phyloP scores from a whole-genome alignment of 2,329 filamentous ascomycete species.

The Parastagonospora nodorum region DNA sequence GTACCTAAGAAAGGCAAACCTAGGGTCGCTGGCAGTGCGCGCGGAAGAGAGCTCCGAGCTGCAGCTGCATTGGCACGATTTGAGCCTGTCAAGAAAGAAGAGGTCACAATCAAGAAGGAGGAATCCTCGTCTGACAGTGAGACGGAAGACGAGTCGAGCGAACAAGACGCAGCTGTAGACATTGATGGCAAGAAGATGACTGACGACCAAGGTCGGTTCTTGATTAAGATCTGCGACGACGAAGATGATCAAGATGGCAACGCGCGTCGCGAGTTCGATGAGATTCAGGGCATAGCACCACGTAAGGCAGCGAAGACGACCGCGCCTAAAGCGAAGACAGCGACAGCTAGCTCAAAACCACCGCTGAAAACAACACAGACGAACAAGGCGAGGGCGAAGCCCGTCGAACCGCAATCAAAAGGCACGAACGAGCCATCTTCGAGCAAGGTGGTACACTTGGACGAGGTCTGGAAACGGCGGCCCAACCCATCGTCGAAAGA shows the following conservation, averaged over 20 bases:
- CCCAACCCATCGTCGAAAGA: conserved; percentile 2
- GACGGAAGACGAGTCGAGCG: conserved; percentile 43
- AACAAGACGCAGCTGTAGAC: conserved; percentile 63
- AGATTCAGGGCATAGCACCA: conserved; percentile 60
- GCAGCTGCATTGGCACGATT: conserved; percentile 78
- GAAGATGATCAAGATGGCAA: conserved; percentile 56
- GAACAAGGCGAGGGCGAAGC: too few species aligned
- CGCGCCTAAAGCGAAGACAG: neutral
- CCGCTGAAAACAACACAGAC: too few species aligned
- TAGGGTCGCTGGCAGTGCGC: conserved; percentile 73
- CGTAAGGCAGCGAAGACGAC: conserved; percentile 10
- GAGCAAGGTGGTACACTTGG: conserved; percentile 14
- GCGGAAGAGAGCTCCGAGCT: conserved; percentile 75
- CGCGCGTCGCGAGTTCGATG: conserved; percentile 64
- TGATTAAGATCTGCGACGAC: conserved; percentile 78
- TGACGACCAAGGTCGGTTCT: conserved; percentile 66
- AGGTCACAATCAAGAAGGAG: conserved; percentile 44
- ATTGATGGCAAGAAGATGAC: conserved; percentile 67
- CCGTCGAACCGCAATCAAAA: neutral
- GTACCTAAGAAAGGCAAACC: conserved; percentile 68
- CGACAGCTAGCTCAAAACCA: neutral
- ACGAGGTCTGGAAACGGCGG: conserved; percentile 25
- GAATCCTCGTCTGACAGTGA: conserved; percentile 37
- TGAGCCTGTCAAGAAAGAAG: conserved; percentile 57
- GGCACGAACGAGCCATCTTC: neutral